phyloP scores from a whole-genome alignment of 345 rosid genomes.

The Eucalyptus tenuipes region DNA sequence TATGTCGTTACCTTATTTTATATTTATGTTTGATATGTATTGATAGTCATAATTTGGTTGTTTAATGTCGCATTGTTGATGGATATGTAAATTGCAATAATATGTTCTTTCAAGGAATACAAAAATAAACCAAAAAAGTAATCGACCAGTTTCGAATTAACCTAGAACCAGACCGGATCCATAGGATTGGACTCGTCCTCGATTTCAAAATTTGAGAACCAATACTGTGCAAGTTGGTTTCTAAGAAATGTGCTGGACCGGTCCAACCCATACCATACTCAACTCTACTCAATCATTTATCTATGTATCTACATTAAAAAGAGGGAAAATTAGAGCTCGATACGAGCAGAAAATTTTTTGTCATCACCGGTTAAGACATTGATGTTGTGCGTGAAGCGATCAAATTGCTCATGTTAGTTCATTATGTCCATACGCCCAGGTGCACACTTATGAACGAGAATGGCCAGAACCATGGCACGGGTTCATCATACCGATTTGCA shows the following conservation, averaged over 20 bases:
- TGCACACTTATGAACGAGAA: not conserved
- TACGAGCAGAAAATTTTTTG: not conserved
- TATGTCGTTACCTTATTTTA: no score
- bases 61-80: no score
- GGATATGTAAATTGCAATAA: no score
- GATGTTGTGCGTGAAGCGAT: not conserved
- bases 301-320: not conserved
- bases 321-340: not conserved
- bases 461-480: not conserved
- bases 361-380: not conserved
- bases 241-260: no score
- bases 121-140: no score
- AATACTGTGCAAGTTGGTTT: no score
- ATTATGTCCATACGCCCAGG: not conserved
- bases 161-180: rapidly evolving
- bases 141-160: rapidly evolving
- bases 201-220: rapidly evolving
- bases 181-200: no score
- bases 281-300: not conserved
- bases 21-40: no score
- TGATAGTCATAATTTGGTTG: no score
- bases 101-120: no score
- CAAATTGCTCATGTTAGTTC: not conserved
- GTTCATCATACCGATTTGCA: not conserved
- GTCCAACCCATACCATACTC: no score